A percentile compares a stretch with the other conserved stretches of the same genome.
These are phyloP conservation scores for Zelopaecilomyces penicillatus DNA, from an alignment of 2,329 filamentous ascomycete genomes.

Conservation along the genomic window DNA sequence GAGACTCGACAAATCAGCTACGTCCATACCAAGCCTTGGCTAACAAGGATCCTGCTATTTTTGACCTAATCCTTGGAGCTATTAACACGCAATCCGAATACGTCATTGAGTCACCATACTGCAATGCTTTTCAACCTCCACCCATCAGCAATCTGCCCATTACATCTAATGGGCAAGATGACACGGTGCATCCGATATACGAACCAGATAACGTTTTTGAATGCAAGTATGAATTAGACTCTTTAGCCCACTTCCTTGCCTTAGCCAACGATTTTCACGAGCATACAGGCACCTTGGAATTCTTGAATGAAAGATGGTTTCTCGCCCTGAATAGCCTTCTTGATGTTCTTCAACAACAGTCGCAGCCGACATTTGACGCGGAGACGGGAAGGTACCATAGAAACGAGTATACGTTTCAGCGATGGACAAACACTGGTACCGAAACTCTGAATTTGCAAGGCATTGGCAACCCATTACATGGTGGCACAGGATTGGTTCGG, in stretches of 20 bases:
- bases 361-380: constrained; percentile 68
- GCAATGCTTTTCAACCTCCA: constrained; percentile 96
- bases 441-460: constrained; percentile 80
- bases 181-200: constrained; percentile 77
- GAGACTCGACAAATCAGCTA: constrained; percentile 89
- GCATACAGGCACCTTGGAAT: constrained; percentile 68
- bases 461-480: constrained; percentile 83
- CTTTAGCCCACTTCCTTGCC: constrained; percentile 81
- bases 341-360: constrained; percentile 67
- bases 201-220: constrained; percentile 84
- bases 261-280: constrained; percentile 81
- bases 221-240: constrained; percentile 98
- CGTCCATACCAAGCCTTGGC: constrained; percentile 81
- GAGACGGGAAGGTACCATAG: constrained; percentile 53
- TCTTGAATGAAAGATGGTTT: constrained; percentile 72
- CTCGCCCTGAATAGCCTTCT: constrained; percentile 68
- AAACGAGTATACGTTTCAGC: constrained; percentile 84
- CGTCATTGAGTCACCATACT: constrained; percentile 90
- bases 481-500: constrained; percentile 74
- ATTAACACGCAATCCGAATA: constrained; percentile 96
- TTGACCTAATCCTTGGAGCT: constrained; percentile 76
- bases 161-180: constrained; percentile 71
- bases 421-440: constrained; percentile 71
- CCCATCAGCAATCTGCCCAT: constrained; percentile 67
- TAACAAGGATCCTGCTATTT: constrained; percentile 69